Evolutionary conservation across 441 rosid species (phyloP), one percentile per base, ranked within the genome.

Genomic region (Adansonia gregorii): DNA sequence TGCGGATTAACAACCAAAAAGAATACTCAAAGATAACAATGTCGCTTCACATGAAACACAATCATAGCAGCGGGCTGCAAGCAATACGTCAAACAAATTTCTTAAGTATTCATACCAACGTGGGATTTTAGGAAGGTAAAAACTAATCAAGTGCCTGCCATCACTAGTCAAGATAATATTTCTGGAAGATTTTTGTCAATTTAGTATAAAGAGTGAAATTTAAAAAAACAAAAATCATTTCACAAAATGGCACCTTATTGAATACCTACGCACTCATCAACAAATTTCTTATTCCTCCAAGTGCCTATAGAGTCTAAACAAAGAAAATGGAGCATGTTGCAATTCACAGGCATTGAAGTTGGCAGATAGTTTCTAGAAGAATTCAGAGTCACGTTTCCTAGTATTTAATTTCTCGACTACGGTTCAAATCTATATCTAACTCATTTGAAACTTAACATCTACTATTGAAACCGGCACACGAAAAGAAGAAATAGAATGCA

Each of bases 291-390:
- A 51, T 14, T 2, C 46, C 74, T 39, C 11, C 8, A 51, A 70
- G 60, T 0, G 24, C 46, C 52, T 5, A 52, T 27, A 9, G 61
- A 52, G 27, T 15, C 15, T 22, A 15, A 24, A 49, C 24, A 70
- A 8, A 4, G 60, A 3, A 70, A 74, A 74, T 39, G 72, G 27
- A 72, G 46, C 75, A 31, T 51, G 46, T 60, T 41, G 67, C 56
- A 77, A 48, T 77, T 66, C 71, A 66, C 8, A 11, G 49, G 49
- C 22, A 17, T 65, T 49, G n/a, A 39, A 65, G 11, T 14, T 17
- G 49, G 46, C 69, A 15, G 19, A n/a, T 65, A n/a, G 20, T 58
- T 48, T 48, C 59, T 24, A 49, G 24, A 8, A 24, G 27, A 24
- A 24, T 24, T 24, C 27, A 1, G 27, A 24, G 27, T 24, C 27